Base-by-base conservation (phyloP, 768 basidiomycete genomes). In the Leccinum disarticulatum region DNA sequence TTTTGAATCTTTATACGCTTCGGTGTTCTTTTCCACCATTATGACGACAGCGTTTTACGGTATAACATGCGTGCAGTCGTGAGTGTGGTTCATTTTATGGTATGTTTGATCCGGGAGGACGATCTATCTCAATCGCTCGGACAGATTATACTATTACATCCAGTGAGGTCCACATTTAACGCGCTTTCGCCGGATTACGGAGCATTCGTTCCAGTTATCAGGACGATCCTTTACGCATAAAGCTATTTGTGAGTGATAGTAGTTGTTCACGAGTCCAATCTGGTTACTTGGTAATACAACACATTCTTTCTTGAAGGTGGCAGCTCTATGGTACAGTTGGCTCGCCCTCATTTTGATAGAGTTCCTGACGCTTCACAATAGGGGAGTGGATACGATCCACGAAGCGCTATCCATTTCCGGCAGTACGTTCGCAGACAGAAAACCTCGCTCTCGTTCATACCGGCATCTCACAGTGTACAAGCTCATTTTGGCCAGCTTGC, bases 311-410 rank as follows among this genome's bases (percentile, higher is more conserved):
- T 22, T 22, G 22, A n/a, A 66, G 66, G 66, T 64, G 8, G 53
- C 55, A 15, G 53, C 10, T 10, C 2, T 66, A 38, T 66, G 65
- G 65, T 66, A 27, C 14, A 2, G 2, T 2, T 9, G 13, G 10
- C 9, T 4, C 19, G 15, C 3, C 15, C 13, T 36, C 3, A 0
- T 11, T 27, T 43, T 1, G 2, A 10, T 2, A 9, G 15, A 10
- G 1, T 27, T 8, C 13, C 30, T 47, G 9, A 67, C 22, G 2
- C 7, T 33, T 51, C 1, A 8, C 2, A n/a, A 41, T 22, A 67
- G 66, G 57, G 19, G 17, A 25, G 22, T 61, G 17, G 35, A 57
- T 17, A 67, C 65, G 3, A 36, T 58, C 8, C 65, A 66, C 8
- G 61, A 66, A 48, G 55, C 22, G 3, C 50, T 66, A 10, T 33